Percentiles rank a stretch among this genome's conserved stretches.
phyloP scores from a whole-genome alignment of 441 rosid species.

The Erysimum cheiri region DNA sequence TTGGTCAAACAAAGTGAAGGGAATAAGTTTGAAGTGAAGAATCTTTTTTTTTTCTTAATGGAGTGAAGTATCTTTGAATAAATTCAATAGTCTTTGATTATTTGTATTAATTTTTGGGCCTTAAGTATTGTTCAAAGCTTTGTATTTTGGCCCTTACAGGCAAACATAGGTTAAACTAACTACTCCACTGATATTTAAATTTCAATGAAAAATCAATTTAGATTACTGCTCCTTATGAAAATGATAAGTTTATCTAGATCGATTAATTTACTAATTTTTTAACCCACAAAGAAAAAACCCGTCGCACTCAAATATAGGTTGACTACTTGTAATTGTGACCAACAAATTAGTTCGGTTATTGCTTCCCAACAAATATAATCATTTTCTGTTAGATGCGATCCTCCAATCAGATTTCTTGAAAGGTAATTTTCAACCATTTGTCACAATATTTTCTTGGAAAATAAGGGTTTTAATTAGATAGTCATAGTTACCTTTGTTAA shows the following conservation, averaged over 20 bases:
- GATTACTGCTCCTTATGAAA: neutral
- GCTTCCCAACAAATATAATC: slow-evolving; percentile 54
- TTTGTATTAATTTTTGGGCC: slow-evolving; percentile 1
- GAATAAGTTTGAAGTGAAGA: neutral
- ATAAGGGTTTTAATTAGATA: slow-evolving; percentile 22
- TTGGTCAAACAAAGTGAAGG: slow-evolving; percentile 7
- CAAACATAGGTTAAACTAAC: neutral
- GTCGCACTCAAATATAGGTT: slow-evolving; percentile 37
- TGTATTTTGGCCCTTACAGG: neutral
- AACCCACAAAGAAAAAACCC: neutral
- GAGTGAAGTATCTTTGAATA: neutral
- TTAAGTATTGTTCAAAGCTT: neutral
- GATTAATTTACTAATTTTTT: slow-evolving; percentile 4
- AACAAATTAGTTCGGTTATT: slow-evolving; percentile 52
- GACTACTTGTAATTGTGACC: slow-evolving; percentile 31
- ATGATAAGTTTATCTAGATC: neutral
- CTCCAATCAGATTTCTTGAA: slow-evolving; percentile 52
- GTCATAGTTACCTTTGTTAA: neutral
- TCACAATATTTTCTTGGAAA: slow-evolving; percentile 39
- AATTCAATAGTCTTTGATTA: neutral
- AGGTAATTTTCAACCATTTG: slow-evolving; percentile 59
- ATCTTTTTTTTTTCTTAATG: neutral
- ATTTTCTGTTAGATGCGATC: slow-evolving; percentile 43
- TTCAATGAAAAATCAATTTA: neutral
- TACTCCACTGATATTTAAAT: neutral